Conservation (phyloP, 2,329 filamentous ascomycete species). For the Fusarium subglutinans region DNA sequence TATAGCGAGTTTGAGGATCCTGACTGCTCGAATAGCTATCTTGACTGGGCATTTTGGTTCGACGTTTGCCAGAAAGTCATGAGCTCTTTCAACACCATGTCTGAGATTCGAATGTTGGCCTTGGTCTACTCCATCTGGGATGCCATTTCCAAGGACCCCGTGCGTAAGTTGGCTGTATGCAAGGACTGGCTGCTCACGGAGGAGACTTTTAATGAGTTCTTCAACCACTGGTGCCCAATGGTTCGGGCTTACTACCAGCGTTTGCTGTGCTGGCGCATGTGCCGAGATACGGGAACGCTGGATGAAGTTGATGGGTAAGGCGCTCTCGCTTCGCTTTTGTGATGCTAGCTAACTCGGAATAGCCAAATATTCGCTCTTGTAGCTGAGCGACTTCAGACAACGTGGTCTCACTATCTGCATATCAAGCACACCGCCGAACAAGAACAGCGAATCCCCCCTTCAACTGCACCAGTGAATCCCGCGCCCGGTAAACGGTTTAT, state of each 20-base stretch:
- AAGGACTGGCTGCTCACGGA: conserved; percentile 79
- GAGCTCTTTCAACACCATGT: conserved; percentile 86
- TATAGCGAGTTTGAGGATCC: conserved; percentile 59
- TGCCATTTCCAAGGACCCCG: conserved; percentile 70
- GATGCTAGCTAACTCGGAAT: conserved; percentile 37
- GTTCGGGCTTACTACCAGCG: conserved; percentile 93
- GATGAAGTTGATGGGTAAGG: conserved; percentile 74
- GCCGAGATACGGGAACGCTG: conserved; percentile 74
- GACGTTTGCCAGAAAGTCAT: conserved; percentile 82
- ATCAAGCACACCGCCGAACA: conserved; percentile 73
- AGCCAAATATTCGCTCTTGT: conserved; percentile 77
- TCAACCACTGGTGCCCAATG: conserved; percentile 97
- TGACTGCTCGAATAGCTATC: conserved; percentile 54
- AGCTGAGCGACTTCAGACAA: conserved; percentile 72
- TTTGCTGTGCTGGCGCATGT: conserved; percentile 87
- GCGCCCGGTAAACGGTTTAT: conserved; percentile 86
- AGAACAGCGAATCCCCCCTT: conserved; percentile 66
- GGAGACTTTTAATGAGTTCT: conserved; percentile 80
- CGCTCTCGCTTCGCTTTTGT: not conserved
- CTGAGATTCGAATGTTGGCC: conserved; percentile 84
- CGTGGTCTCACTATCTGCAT: conserved; percentile 84
- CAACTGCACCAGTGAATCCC: conserved; percentile 83
- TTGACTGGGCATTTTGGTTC: conserved; percentile 89
- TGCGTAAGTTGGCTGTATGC: conserved; percentile 76
- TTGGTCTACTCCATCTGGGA: conserved; percentile 86